Evolutionary conservation across 2,329 filamentous ascomycete species (phyloP).

Genomic region (Ascochyta clinopodiicola): DNA sequence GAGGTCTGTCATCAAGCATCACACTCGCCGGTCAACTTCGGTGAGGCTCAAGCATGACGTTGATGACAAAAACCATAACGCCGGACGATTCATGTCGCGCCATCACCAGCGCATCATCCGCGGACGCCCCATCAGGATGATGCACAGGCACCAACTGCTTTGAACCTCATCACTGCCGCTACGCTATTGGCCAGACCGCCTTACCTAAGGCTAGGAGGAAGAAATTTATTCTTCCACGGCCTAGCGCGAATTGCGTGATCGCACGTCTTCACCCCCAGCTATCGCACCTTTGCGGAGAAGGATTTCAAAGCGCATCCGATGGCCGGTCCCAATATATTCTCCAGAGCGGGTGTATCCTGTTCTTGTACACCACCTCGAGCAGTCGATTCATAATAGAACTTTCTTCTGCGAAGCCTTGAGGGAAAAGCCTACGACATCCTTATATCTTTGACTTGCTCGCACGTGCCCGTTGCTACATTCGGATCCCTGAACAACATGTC

Average conservation of each 20-base stretch:
- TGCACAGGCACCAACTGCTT: slow-evolving; percentile 10
- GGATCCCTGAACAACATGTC: slow-evolving; percentile 30
- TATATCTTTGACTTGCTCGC: slow-evolving; percentile 23
- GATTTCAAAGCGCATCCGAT: slow-evolving; percentile 41
- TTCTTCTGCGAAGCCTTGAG: slow-evolving; percentile 25
- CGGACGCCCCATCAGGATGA: slow-evolving; percentile 13
- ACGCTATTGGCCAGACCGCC: slow-evolving; percentile 27
- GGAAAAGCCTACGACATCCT: slow-evolving; percentile 17
- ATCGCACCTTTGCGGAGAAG: slow-evolving; percentile 36
- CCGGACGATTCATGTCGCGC: slow-evolving; percentile 15
- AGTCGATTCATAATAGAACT: slow-evolving; percentile 30
- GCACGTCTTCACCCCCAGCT: slow-evolving; percentile 39
- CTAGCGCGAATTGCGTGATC: slow-evolving; percentile 45
- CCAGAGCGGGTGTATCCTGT: slow-evolving; percentile 21
- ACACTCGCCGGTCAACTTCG: slow-evolving; percentile 11
- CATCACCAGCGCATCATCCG: slow-evolving; percentile 14
- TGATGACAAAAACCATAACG: slow-evolving; percentile 16
- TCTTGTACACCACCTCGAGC: slow-evolving; percentile 27
- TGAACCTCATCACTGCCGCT: slow-evolving; percentile 16
- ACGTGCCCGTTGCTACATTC: slow-evolving; percentile 26
- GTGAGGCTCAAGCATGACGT: slow-evolving; percentile 14
- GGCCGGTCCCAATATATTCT: slow-evolving; percentile 41
- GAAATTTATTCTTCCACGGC: slow-evolving; percentile 31
- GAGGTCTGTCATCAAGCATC: slow-evolving; percentile 5
- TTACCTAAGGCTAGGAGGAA: slow-evolving; percentile 31